Evolutionary conservation across 345 rosid genomes (phyloP), one percentile per base, ranked within the genome.

Genomic region (Clarkia xantiana): DNA sequence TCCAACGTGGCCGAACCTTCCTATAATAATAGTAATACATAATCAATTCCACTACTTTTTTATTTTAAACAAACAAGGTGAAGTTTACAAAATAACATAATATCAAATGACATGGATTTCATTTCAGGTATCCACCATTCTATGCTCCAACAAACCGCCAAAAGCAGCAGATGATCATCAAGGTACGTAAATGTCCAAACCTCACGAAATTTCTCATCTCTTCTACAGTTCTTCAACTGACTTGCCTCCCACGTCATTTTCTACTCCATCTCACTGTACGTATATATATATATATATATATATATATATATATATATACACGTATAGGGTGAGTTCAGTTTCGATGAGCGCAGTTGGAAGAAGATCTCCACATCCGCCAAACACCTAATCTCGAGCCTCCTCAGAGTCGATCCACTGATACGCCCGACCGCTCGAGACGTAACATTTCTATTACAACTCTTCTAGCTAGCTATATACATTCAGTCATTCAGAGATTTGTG

Each of bases 341-440:
- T 77, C 51, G 62, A 75, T 23, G 87, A 77, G 61, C 60, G 66
- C 58, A 74, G 77, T 0, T 80, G 88, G 88, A 80, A 77, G 58
- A 73, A 68, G 42, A 73, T 75, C 36, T 60, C 81, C 52, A 62
- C 75, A 17, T 77, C 81, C 13, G 77, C 84, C 44, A 80, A 73
- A 55, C 67, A 71, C 18, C 61, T 80, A 72, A 75, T 80, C 36
- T 55, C 70, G 11, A 59, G 61, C 58, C 81, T 80, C 56, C 69
- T 80, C 18, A 58, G 74, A 47, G 79, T 80, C 49, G 79, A 77
- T 71, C 79, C 83, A 25, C 49, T 65, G 18, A 73, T 62, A 47
- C 72, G 88, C 56, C 83, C 88, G n/a, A 77, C 76, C 58, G 79
- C 83, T 51, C 69, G 49, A 16, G 71, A 74, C 53, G 81, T 77